These are phyloP conservation scores for Piper betle DNA, from an alignment of 164 flowering plant genomes.

Conservation along the genomic window DNA sequence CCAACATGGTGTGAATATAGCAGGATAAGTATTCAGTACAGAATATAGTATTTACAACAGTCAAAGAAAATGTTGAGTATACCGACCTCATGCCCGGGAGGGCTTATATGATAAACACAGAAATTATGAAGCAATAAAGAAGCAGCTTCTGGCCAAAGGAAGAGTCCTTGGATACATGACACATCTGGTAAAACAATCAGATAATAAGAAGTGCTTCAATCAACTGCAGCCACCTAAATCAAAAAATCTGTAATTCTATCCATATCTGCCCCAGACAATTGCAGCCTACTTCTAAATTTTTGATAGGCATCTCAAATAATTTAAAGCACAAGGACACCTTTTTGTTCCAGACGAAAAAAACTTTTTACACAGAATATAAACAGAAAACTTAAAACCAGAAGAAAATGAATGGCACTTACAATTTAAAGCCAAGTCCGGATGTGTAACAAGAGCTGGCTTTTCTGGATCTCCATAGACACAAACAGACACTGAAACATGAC, in stretches of 20 bases:
- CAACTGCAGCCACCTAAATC: neutral
- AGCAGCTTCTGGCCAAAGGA: slow-evolving; percentile 81
- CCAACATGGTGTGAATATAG: slow-evolving; percentile 11
- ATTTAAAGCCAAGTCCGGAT: slow-evolving; percentile 89
- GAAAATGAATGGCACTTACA: slow-evolving; percentile 28
- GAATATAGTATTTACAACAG: neutral
- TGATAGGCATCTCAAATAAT: too few species aligned
- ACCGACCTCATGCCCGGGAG: slow-evolving; percentile 90
- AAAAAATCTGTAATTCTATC: neutral
- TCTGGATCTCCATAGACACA: slow-evolving; percentile 74
- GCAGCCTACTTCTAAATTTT: too few species aligned
- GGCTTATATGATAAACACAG: slow-evolving; percentile 77
- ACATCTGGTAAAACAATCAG: slow-evolving; percentile 36
- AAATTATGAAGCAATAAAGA: slow-evolving; percentile 78
- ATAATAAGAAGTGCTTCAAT: neutral
- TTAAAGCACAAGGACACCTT: neutral
- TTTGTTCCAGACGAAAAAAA: neutral
- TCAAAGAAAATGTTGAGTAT: slow-evolving; percentile 5
- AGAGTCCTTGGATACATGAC: slow-evolving; percentile 84
- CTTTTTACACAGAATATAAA: neutral
- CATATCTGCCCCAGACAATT: neutral
- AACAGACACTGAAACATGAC: slow-evolving; percentile 68
- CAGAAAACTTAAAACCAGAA: neutral
- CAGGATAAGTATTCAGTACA: neutral
- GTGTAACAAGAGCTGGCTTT: slow-evolving; percentile 81